Base-by-base conservation (phyloP, 352 stramenopile species). In the Poterioochromonas sp. region DNA sequence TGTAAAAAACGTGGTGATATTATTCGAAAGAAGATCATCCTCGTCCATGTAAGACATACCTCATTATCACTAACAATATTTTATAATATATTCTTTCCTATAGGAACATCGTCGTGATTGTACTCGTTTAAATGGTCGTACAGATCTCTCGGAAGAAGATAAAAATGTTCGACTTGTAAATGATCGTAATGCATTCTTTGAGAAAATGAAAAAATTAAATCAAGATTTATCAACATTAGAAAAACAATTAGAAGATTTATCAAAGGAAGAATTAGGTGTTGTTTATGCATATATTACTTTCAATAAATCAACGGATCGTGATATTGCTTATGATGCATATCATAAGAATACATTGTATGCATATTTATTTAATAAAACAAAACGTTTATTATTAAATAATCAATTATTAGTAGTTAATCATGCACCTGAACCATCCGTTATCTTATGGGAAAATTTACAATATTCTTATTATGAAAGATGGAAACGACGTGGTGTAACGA, bases 391-490 rank as follows among this genome's bases (percentile, higher is more conserved):
- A n/a, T n/a, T n/a, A n/a, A n/a, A n/a, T n/a, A n/a, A n/a, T n/a
- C n/a, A n/a, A 29, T 32, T 2, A 32, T 26, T 78, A 26, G 15
- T 20, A n/a, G 40, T 78, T 1, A 47, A 41, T 12, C 5, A 68
- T 40, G 71, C 71, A 34, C 20, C 71, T 8, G 71, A 78, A 35
- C 71, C 71, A 39, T 78, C 71, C 26, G 29, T 34, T 41, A 71
- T 78, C 29, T 35, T 78, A 18, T 78, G 71, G 71, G 71, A 78
- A 54, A 78, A 78, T n/a, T 26, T 78, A 26, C 0, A 18, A 3
- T 76, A 34, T 44, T 60, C 69, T 26, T 22, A 8, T 22, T 62
- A 1, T 3, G 37, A 40, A 2, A 11, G 69, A 12, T 15, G 18
- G 1, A 3, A 32, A 43, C 15, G 69, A 12, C 32, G 37, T 26